These are phyloP conservation scores for Leccinum uliginosum DNA, from an alignment of 768 basidiomycete species.

Conservation along the genomic window DNA sequence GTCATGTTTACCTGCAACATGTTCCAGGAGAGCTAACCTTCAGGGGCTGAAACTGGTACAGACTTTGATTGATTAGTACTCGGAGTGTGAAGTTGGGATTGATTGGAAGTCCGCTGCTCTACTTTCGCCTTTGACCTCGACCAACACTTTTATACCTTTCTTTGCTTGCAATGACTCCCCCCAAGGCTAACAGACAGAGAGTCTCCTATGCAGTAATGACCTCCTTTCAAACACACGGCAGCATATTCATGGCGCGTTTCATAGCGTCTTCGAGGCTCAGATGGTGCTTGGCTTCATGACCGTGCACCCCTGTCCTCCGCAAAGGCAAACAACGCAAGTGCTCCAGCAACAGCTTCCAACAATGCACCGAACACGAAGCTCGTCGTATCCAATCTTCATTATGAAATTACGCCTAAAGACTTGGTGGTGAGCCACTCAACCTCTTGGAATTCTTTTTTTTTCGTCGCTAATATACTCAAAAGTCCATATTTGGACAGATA, in stretches of 20 bases:
- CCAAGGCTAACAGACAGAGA: slow-evolving; percentile 30
- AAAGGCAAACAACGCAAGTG: slow-evolving; percentile 23
- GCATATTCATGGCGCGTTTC: slow-evolving; percentile 5
- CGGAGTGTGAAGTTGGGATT: slow-evolving; percentile 11
- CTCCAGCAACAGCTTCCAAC: slow-evolving; percentile 21
- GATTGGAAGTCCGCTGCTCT: slow-evolving; percentile 11
- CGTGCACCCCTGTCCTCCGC: slow-evolving; percentile 47
- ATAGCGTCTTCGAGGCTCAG: slow-evolving; percentile 57
- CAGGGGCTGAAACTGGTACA: too few relatives aligned
- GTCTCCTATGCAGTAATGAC: slow-evolving; percentile 42
- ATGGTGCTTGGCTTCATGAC: slow-evolving; percentile 77
- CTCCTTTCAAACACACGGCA: background rate
- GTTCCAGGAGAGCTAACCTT: background rate
- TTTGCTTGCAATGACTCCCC: slow-evolving; percentile 18
- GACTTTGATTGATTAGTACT: background rate
- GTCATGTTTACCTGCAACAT: background rate
- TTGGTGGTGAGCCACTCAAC: slow-evolving; percentile 59
- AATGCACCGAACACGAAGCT: slow-evolving; percentile 49
- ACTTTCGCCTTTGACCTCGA: background rate
- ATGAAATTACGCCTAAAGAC: slow-evolving; percentile 87
- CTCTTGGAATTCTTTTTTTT: background rate
- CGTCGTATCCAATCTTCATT: slow-evolving; percentile 84
- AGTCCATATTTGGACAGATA: slow-evolving; percentile 90
- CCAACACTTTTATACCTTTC: background rate
- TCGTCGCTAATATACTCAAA: slow-evolving; percentile 5